These are phyloP conservation scores for Phialocephala subalpina DNA, from an alignment of 2,329 filamentous ascomycete species.

Conservation along the genomic window DNA sequence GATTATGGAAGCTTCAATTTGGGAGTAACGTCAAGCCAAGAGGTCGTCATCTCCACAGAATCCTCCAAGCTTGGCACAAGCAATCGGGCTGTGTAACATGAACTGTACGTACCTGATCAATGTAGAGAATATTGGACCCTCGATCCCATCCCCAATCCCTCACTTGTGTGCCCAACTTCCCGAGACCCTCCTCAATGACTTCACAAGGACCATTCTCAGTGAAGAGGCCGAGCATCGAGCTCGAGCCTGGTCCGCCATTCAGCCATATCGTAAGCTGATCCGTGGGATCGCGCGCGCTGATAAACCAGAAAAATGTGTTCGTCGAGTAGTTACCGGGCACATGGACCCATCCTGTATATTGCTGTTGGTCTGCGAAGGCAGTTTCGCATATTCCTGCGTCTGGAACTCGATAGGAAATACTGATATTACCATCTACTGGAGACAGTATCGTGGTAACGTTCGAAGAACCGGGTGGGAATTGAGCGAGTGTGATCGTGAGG, in stretches of 20 bases:
- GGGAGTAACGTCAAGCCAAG: neutral
- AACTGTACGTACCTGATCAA: conserved; percentile 55
- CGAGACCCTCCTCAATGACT: conserved; percentile 55
- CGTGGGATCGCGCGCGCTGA: conserved; percentile 54
- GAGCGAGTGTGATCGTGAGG: conserved; percentile 38
- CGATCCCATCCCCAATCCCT: conserved; percentile 73
- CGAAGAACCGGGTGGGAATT: conserved; percentile 45
- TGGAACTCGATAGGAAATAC: conserved; percentile 72
- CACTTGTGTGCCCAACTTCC: conserved; percentile 61
- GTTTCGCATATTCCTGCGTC: conserved; percentile 69
- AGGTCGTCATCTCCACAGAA: neutral
- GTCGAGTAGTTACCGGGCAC: conserved; percentile 63
- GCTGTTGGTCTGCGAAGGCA: conserved; percentile 69
- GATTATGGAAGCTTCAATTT: neutral
- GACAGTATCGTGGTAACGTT: conserved; percentile 66
- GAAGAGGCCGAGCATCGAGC: conserved; percentile 71
- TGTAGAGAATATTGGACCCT: conserved; percentile 61
- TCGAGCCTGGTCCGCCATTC: conserved; percentile 72
- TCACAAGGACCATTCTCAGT: conserved; percentile 64
- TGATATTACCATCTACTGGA: conserved; percentile 68
- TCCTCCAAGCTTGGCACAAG: conserved; percentile 6
- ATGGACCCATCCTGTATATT: conserved; percentile 75
- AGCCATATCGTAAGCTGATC: conserved; percentile 68
- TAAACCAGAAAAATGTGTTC: conserved; percentile 58
- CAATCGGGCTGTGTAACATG: conserved; percentile 12